Percentiles rank a stretch among this genome's conserved stretches.
phyloP scores from a whole-genome alignment of 495 filamentous ascomycete species.

The Pseudomonodictys pantanalensis region DNA sequence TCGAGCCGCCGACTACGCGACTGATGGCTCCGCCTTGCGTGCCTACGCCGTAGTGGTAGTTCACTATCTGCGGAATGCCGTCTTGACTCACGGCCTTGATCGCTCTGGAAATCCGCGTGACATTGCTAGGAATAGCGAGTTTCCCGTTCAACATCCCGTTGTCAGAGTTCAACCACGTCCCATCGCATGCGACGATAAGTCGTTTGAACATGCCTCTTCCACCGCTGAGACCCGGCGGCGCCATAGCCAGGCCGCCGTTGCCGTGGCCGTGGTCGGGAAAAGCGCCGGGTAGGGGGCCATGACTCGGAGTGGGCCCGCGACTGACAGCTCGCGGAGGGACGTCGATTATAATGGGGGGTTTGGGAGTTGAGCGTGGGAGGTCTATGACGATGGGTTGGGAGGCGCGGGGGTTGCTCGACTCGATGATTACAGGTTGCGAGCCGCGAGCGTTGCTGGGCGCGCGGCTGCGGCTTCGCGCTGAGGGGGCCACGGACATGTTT shows the following conservation, averaged over 20 bases:
- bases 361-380: neutral
- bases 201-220: conserved; percentile 34
- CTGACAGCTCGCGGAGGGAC: neutral
- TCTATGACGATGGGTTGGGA: conserved; percentile 1
- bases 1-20: conserved; percentile 35
- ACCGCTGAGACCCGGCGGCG: conserved; percentile 20
- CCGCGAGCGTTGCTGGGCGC: neutral
- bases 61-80: conserved; percentile 43
- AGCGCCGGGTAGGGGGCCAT: neutral
- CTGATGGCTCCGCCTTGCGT: conserved; percentile 33
- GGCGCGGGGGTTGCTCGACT: neutral
- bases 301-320: neutral
- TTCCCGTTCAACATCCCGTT: conserved; percentile 37
- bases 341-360: neutral
- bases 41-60: conserved; percentile 44
- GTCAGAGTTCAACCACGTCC: conserved; percentile 43
- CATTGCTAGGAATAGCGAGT: conserved; percentile 40
- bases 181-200: conserved; percentile 38
- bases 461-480: neutral
- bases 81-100: conserved; percentile 40
- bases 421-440: neutral
- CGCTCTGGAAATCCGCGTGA: conserved; percentile 43
- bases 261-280: neutral
- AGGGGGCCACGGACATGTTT: neutral
- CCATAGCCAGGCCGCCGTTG: conserved; percentile 6